These are phyloP conservation scores for Ulmus americana DNA, from an alignment of 331 rosid species.

Conservation along the genomic window DNA sequence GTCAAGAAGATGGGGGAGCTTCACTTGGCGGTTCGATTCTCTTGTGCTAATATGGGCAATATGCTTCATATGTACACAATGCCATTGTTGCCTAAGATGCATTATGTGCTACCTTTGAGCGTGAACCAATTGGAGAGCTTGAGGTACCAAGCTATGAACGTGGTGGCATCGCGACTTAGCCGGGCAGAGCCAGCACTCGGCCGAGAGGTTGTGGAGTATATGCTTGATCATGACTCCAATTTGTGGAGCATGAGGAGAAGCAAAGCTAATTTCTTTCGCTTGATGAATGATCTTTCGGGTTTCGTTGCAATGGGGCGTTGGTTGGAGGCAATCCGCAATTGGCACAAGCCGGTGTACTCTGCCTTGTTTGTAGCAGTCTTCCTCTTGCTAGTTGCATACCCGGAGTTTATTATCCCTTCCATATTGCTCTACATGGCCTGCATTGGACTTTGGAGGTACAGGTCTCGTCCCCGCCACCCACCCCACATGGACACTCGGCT, in stretches of 20 bases:
- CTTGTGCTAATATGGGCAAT: slow-evolving; percentile 41
- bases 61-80: slow-evolving; percentile 41
- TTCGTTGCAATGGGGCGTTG: slow-evolving; percentile 27
- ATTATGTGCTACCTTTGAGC: slow-evolving; percentile 39
- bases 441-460: slow-evolving; percentile 46
- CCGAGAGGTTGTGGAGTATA: slow-evolving; percentile 52
- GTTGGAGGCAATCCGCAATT: slow-evolving; percentile 31
- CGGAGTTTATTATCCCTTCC: slow-evolving; percentile 39
- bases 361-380: slow-evolving; percentile 29
- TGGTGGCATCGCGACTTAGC: slow-evolving; percentile 38
- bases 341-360: slow-evolving; percentile 39
- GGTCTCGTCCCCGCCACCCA: slow-evolving; percentile 48
- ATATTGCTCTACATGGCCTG: slow-evolving; percentile 36
- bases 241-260: slow-evolving; percentile 46
- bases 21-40: slow-evolving; percentile 51
- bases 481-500: slow-evolving; percentile 52
- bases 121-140: slow-evolving; percentile 42
- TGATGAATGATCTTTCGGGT: slow-evolving; percentile 39
- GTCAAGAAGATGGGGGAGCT: slow-evolving; percentile 66
- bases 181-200: slow-evolving; percentile 47
- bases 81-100: slow-evolving; percentile 59
- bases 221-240: slow-evolving; percentile 51
- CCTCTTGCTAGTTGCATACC: slow-evolving; percentile 32
- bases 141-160: slow-evolving; percentile 51
- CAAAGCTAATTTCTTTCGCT: slow-evolving; percentile 44